phyloP scores from a whole-genome alignment of 2,329 filamentous ascomycete species.

The Helotiales sp. region DNA sequence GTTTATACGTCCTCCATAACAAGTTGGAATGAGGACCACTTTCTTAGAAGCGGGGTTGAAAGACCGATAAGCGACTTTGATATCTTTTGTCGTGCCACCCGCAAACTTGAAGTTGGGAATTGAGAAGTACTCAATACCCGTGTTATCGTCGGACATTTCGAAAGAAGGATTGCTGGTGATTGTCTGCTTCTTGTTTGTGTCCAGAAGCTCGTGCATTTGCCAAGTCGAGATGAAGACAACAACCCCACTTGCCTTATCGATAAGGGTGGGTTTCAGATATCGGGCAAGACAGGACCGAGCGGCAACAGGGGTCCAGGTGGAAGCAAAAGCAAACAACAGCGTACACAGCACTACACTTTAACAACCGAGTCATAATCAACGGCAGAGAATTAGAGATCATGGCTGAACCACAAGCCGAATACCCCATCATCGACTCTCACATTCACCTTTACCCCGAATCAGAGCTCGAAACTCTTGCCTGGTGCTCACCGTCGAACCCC shows the following conservation, averaged over 20 bases:
- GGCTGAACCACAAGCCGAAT: slow-evolving; percentile 31
- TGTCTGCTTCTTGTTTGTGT: no score
- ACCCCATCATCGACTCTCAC: slow-evolving; percentile 81
- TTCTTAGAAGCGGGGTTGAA: slow-evolving; percentile 39
- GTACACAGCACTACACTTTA: background rate
- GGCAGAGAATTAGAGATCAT: slow-evolving; percentile 8
- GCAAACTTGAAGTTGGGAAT: slow-evolving; percentile 42
- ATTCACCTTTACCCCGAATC: slow-evolving; percentile 81
- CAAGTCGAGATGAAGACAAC: background rate
- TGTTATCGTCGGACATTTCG: slow-evolving; percentile 22
- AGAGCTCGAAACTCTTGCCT: slow-evolving; percentile 67
- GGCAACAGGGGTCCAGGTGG: background rate
- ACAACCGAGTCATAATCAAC: no score
- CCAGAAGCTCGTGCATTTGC: background rate
- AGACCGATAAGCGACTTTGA: slow-evolving; percentile 39
- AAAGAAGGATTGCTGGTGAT: background rate
- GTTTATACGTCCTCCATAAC: slow-evolving; percentile 52
- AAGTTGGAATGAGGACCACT: slow-evolving; percentile 52
- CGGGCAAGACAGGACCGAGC: background rate
- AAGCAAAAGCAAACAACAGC: background rate
- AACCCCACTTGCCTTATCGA: background rate
- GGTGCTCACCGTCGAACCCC: slow-evolving; percentile 60
- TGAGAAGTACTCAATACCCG: slow-evolving; percentile 35
- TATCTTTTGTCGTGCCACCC: slow-evolving; percentile 31
- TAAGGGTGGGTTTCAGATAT: background rate